phyloP scores from a whole-genome alignment of 2,329 filamentous ascomycete genomes.

The Hirsutella rhossiliensis region DNA sequence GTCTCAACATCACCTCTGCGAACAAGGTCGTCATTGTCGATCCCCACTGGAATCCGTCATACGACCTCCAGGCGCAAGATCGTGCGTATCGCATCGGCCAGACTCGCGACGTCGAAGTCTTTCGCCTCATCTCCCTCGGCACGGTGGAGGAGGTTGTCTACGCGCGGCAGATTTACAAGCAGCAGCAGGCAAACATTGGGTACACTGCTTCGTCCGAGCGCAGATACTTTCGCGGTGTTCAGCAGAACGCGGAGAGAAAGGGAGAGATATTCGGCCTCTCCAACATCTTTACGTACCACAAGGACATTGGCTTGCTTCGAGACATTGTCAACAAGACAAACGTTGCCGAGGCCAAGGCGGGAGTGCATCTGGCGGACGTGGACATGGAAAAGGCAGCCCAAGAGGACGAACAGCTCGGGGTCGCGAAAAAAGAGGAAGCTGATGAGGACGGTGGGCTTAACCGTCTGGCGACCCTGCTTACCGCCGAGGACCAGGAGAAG shows the following conservation, averaged over 20 bases:
- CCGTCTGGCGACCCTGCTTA: conserved; percentile 51
- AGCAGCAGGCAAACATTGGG: conserved; percentile 95
- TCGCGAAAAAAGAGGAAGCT: conserved; percentile 32
- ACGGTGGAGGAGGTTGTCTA: conserved; percentile 98
- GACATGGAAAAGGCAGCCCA: conserved; percentile 52
- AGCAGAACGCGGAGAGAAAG: conserved; percentile 68
- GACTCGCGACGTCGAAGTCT: conserved; percentile 85
- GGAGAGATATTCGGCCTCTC: conserved; percentile 87
- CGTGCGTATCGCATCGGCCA: conserved; percentile 94
- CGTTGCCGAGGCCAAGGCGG: conserved; percentile 81
- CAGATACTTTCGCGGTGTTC: conserved; percentile 90
- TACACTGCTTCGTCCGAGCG: conserved; percentile 88
- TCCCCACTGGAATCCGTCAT: conserved; percentile 94
- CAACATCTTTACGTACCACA: conserved; percentile 77
- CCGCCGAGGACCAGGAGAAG: conserved; percentile 32
- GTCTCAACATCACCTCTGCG: conserved; percentile 90
- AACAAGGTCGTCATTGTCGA: conserved; percentile 98
- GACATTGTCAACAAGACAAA: conserved; percentile 99
- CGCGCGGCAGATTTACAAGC: conserved; percentile 94
- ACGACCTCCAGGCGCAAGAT: conserved; percentile 92
- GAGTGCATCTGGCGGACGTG: conserved; percentile 67
- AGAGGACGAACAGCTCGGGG: conserved; percentile 33
- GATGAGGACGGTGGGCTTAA: conserved; percentile 56
- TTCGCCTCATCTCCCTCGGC: conserved; percentile 77
- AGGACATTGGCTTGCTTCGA: conserved; percentile 68